phyloP scores from a whole-genome alignment of 1,284 basidiomycete genomes.

The Austroboletus niveus region DNA sequence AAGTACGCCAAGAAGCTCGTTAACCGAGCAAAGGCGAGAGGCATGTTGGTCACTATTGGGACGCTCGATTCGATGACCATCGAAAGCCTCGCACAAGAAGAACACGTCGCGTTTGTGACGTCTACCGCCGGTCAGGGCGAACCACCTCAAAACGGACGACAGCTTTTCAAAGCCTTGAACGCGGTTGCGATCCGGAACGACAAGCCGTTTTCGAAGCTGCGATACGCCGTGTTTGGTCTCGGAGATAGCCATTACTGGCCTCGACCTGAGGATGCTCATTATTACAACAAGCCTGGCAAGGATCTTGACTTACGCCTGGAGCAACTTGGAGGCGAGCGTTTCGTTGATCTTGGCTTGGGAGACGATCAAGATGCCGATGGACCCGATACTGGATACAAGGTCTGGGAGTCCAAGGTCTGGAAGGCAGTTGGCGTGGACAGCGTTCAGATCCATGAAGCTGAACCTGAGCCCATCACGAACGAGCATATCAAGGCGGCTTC shows the following conservation, averaged over 20 bases:
- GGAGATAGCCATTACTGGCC: slow-evolving; percentile 99
- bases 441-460: slow-evolving; percentile 87
- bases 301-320: slow-evolving; percentile 83
- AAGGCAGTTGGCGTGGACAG: slow-evolving; percentile 92
- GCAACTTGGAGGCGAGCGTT: slow-evolving; percentile 72
- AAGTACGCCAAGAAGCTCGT: slow-evolving; percentile 92
- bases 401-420: slow-evolving; percentile 93
- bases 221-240: slow-evolving; percentile 89
- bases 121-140: slow-evolving; percentile 99
- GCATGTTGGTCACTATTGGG: slow-evolving; percentile 73
- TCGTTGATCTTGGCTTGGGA: slow-evolving; percentile 80
- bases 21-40: slow-evolving; percentile 81
- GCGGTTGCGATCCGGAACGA: slow-evolving; percentile 61
- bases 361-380: slow-evolving; percentile 99
- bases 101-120: slow-evolving; percentile 86
- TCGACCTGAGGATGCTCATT: slow-evolving; percentile 91
- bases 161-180: slow-evolving; percentile 85
- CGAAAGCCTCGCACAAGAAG: slow-evolving; percentile 71
- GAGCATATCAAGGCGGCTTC: slow-evolving; percentile 99
- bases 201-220: slow-evolving; percentile 58
- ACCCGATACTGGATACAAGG: slow-evolving; percentile 92
- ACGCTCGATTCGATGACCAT: slow-evolving; percentile 79
- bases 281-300: slow-evolving; percentile 97
- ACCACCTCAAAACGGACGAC: slow-evolving; percentile 93
- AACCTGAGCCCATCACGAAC: slow-evolving; percentile 97